phyloP scores from a whole-genome alignment of 2,329 filamentous ascomycete species.

The Fusarium azukiicola region DNA sequence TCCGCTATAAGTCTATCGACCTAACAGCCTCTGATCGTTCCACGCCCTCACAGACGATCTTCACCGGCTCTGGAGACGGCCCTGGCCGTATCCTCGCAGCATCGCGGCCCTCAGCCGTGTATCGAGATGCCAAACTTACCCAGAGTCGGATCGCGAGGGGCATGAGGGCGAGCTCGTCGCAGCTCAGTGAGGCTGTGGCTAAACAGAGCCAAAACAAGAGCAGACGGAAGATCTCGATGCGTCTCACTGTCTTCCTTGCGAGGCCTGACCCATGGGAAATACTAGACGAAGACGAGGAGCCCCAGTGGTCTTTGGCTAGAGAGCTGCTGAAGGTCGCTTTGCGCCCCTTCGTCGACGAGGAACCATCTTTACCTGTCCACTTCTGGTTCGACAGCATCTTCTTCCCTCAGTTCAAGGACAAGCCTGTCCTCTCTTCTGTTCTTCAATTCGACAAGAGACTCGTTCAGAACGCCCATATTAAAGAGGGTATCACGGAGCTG shows the following conservation, averaged over 20 bases:
- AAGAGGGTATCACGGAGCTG: not conserved
- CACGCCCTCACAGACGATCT: too few relatives aligned
- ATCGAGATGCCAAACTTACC: conserved; percentile 14
- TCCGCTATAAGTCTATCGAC: too few relatives aligned
- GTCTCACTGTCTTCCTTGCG: not conserved
- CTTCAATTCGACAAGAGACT: not conserved
- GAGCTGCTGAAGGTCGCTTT: not conserved
- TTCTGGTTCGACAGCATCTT: too few relatives aligned
- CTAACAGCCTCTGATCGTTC: too few relatives aligned
- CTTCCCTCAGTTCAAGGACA: too few relatives aligned
- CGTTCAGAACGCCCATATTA: not conserved
- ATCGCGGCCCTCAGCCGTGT: not conserved
- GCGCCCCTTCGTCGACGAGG: not conserved
- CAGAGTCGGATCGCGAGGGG: not conserved
- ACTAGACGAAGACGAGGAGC: not conserved
- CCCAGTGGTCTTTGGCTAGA: not conserved
- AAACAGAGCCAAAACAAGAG: not conserved
- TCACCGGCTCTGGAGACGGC: too few relatives aligned
- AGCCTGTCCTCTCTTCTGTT: not conserved
- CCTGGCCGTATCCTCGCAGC: too few relatives aligned
- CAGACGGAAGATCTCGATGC: too few relatives aligned
- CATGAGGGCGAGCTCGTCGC: not conserved
- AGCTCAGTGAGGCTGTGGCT: not conserved
- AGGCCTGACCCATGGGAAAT: not conserved
- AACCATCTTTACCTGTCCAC: not conserved